Evolutionary conservation across 305 asterid species (phyloP).

Genomic region (Fraxinus xanthoxyloides): DNA sequence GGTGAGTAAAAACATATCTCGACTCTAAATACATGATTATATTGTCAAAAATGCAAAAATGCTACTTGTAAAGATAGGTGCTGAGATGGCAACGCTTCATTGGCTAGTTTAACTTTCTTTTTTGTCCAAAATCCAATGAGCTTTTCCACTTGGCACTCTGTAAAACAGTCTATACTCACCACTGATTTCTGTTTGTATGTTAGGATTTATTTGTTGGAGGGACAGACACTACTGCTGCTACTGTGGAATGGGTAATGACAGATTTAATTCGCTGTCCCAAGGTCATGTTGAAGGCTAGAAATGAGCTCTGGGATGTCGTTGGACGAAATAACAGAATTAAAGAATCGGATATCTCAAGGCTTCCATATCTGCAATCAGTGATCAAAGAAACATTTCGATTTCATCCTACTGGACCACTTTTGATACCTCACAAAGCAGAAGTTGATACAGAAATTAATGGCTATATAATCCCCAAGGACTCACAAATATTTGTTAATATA

Average conservation of each 20-base stretch:
- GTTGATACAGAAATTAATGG: not conserved
- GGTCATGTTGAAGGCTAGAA: conserved; percentile 26
- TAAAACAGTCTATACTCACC: not conserved
- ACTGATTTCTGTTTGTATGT: too few relatives aligned
- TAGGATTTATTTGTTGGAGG: conserved; percentile 24
- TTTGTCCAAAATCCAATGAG: too few relatives aligned
- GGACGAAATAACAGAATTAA: conserved; percentile 20
- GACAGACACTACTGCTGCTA: conserved; percentile 22
- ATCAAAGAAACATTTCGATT: conserved; percentile 20
- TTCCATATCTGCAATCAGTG: not conserved
- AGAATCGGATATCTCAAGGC: not conserved
- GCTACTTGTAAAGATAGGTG: too few relatives aligned
- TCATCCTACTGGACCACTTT: too few relatives aligned
- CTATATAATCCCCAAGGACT: conserved; percentile 16
- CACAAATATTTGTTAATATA: conserved; percentile 23
- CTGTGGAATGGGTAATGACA: conserved; percentile 38
- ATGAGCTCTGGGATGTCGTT: conserved; percentile 23
- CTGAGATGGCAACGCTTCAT: too few relatives aligned
- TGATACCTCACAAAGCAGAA: too few relatives aligned
- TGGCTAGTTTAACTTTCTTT: too few relatives aligned
- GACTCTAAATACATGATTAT: too few relatives aligned
- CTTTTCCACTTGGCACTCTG: too few relatives aligned
- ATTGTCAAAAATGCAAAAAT: too few relatives aligned
- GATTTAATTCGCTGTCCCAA: conserved; percentile 23
- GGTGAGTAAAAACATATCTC: too few relatives aligned